Conservation (phyloP, 1,139 yeast genomes). For the Magnusiomyces tetraspermus region DNA sequence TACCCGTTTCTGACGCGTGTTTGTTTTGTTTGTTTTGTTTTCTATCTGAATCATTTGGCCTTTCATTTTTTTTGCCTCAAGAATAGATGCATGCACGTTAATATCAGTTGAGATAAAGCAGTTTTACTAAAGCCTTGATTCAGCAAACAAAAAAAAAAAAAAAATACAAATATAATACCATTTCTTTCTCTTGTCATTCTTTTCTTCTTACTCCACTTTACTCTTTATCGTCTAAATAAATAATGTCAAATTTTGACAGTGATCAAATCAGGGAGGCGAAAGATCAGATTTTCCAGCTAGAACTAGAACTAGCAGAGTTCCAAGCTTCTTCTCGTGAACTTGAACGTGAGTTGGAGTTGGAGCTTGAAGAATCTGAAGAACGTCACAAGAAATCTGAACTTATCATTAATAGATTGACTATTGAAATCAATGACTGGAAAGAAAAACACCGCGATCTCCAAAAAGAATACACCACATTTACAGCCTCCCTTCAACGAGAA, state of each 20-base stretch:
- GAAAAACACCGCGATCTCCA: constrained; percentile 23
- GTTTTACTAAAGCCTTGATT: too few relatives aligned
- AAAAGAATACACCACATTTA: constrained; percentile 26
- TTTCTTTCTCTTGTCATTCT: background rate
- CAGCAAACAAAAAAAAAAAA: too few relatives aligned
- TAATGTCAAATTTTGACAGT: background rate
- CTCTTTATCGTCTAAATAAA: background rate
- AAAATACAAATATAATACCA: background rate
- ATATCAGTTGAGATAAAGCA: too few relatives aligned
- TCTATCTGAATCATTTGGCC: too few relatives aligned
- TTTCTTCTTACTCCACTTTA: background rate
- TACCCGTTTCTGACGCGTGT: too few relatives aligned
- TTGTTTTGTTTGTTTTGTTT: too few relatives aligned
- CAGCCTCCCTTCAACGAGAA: constrained; percentile 25
- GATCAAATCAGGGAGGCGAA: constrained; percentile 16
- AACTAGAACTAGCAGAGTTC: constrained; percentile 32
- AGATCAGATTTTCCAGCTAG: constrained; percentile 30
- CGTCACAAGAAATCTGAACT: constrained; percentile 23
- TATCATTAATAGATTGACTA: constrained; percentile 20
- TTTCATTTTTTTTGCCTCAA: too few relatives aligned
- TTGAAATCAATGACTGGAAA: constrained; percentile 24
- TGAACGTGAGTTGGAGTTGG: constrained; percentile 31
- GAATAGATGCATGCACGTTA: too few relatives aligned
- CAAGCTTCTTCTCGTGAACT: constrained; percentile 31
- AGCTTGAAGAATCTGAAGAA: constrained; percentile 30